Evolutionary conservation across 192 early-diverging fungal genomes (phyloP).

Genomic region (Umbelopsis ramanniana): DNA sequence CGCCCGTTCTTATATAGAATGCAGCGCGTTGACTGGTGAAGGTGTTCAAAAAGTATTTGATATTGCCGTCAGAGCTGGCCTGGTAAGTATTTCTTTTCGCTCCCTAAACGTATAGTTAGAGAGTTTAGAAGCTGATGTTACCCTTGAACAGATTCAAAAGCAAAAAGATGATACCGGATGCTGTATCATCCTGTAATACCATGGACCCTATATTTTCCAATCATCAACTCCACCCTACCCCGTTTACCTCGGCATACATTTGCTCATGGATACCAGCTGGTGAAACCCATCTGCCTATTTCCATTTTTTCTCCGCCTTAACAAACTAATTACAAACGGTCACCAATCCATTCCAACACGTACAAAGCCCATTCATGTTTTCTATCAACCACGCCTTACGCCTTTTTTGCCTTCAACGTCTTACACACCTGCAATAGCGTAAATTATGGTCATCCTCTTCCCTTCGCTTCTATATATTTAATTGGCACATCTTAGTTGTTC

Average conservation of each 20-base stretch:
- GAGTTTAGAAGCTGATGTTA: not conserved
- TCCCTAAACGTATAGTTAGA: not conserved
- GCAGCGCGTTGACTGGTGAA: slow-evolving; percentile 74
- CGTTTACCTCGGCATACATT: not conserved
- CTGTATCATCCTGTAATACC: slow-evolving; percentile 22
- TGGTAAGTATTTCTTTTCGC: slow-evolving; percentile 35
- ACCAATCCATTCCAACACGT: no score
- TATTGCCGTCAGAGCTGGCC: slow-evolving; percentile 76
- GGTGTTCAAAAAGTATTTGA: slow-evolving; percentile 86
- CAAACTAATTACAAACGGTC: not conserved
- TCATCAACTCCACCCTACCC: not conserved
- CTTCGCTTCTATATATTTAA: no score
- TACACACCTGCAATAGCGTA: no score
- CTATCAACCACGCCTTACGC: no score
- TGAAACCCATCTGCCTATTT: not conserved
- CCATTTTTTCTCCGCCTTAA: not conserved
- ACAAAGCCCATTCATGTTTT: no score
- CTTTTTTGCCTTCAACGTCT: no score
- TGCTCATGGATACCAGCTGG: not conserved
- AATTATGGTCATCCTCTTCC: no score
- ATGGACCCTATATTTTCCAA: not conserved
- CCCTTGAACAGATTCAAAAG: slow-evolving; percentile 6
- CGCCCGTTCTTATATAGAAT: slow-evolving; percentile 86
- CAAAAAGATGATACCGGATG: slow-evolving; percentile 7
- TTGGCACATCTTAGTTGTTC: no score